Base-by-base conservation (phyloP, 139 green algal genomes). In the Chloropicon primus region DNA sequence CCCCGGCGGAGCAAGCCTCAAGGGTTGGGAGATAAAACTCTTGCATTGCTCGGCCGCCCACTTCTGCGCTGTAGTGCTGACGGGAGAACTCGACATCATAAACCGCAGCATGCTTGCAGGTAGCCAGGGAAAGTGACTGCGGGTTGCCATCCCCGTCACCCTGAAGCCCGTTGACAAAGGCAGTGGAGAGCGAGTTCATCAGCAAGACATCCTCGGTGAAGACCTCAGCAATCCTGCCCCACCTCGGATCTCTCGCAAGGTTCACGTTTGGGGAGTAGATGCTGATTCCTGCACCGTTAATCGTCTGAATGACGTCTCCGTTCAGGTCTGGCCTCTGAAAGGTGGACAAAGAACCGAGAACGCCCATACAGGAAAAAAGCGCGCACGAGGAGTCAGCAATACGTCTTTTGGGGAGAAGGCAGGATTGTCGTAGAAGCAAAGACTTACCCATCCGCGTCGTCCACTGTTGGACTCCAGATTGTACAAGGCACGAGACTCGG, bases 261-360 rank as follows among this genome's bases (percentile, higher is more conserved):
- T 89, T 89, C 82, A 89, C 87, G 78, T 87, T 86, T 26, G 85
- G 85, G 1, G 23, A 72, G 73, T 85, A 89, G 72, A 53, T 75
- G 28, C 85, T 86, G 10, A 85, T 62, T 26, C 23, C 84, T 84
- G 82, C 41, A 62, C 41, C 41, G 41, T 62, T 62, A 17, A 62
- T 62, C 10, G 17, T 17, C 41, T 62, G 41, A 5, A n/a, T 5
- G 41, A 62, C 41, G 41, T 62, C 17, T 17, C 41, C 41, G 17
- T 5, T 17, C 41, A 17, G 17, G 41, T 62, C 41, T 17, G 41
- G 41, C 10, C n/a, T n/a, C n/a, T n/a, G n/a, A n/a, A n/a, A n/a
- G n/a, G n/a, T n/a, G n/a, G n/a, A n/a, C n/a, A n/a, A n/a, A n/a
- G n/a, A n/a, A n/a, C n/a, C n/a, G n/a, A n/a, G n/a, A n/a, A n/a